Percentiles rank a stretch among this genome's conserved stretches.
Conservation (phyloP, 139 green algal species). For the Raphidocelis subcapitata region DNA sequence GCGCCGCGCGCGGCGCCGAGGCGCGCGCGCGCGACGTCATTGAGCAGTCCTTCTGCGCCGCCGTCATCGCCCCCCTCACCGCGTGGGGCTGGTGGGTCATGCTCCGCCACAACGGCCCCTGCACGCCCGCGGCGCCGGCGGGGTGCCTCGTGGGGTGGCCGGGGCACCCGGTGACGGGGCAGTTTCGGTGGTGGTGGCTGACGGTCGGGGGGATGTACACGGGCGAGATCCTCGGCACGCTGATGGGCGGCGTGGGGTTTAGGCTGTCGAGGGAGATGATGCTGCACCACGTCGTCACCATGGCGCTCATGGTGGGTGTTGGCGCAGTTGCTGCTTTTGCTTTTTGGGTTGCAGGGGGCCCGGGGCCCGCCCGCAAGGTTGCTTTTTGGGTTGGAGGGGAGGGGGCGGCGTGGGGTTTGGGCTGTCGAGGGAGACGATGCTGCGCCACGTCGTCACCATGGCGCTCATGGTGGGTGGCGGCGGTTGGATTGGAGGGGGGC, state of each 20-base stretch:
- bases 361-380: neutral
- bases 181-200: constrained; percentile 13
- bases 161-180: neutral
- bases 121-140: constrained; percentile 18
- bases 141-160: constrained; percentile 25
- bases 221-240: constrained; percentile 46
- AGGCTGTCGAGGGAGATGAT: constrained; percentile 44
- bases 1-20: no score
- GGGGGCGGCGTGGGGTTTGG: neutral
- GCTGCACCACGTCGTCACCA: constrained; percentile 48
- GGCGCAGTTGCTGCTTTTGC: constrained; percentile 1
- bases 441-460: constrained; percentile 51
- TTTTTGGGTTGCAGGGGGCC: neutral
- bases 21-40: constrained; percentile 13
- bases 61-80: neutral
- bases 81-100: constrained; percentile 17
- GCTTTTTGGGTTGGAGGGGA: neutral
- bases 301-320: constrained; percentile 37
- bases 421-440: constrained; percentile 39
- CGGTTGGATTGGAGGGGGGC: constrained; percentile 11
- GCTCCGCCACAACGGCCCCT: constrained; percentile 23
- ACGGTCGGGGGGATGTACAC: constrained; percentile 43
- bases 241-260: constrained; percentile 31
- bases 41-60: constrained; percentile 21
- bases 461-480: constrained; percentile 32